phyloP scores from a whole-genome alignment of 1,284 basidiomycete species.

The Neotropicomus parvogracilis region DNA sequence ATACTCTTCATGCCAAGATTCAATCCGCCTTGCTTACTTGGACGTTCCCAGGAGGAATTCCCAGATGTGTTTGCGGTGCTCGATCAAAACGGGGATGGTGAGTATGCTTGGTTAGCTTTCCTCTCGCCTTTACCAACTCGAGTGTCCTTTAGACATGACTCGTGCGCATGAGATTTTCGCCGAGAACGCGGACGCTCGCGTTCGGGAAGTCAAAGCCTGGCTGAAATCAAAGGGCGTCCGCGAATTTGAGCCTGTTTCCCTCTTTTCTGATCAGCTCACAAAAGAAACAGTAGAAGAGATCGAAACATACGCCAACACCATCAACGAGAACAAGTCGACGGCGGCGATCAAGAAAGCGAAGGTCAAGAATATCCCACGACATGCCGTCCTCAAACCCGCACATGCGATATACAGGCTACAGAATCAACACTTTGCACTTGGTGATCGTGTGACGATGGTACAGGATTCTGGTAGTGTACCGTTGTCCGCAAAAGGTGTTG shows the following conservation, averaged over 20 bases:
- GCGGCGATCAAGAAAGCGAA: slow-evolving; percentile 81
- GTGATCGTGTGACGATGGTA: slow-evolving; percentile 96
- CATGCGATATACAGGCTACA: slow-evolving; percentile 90
- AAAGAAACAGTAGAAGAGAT: slow-evolving; percentile 83
- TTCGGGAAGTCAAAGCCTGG: slow-evolving; percentile 84
- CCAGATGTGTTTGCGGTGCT: slow-evolving; percentile 78
- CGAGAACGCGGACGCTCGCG: slow-evolving; percentile 62
- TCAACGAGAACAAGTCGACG: slow-evolving; percentile 57
- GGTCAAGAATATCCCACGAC: slow-evolving; percentile 90
- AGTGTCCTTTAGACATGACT: slow-evolving; percentile 59
- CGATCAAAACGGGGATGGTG: slow-evolving; percentile 68
- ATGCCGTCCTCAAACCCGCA: slow-evolving; percentile 89
- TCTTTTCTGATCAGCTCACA: slow-evolving; percentile 89
- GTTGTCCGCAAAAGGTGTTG: slow-evolving; percentile 88
- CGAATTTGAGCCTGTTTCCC: slow-evolving; percentile 89
- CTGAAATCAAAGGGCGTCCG: slow-evolving; percentile 82
- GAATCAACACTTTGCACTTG: slow-evolving; percentile 85
- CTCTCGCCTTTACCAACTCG: slow-evolving; percentile 8
- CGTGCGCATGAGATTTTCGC: slow-evolving; percentile 73
- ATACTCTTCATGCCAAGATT: not conserved
- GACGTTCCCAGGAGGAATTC: slow-evolving; percentile 52
- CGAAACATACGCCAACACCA: slow-evolving; percentile 68
- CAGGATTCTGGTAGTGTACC: slow-evolving; percentile 94
- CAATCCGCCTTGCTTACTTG: not conserved
- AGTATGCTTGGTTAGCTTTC: slow-evolving; percentile 17